Evolutionary conservation across 805 yeast species (phyloP).

Genomic region (Ascoidea rubescens): DNA sequence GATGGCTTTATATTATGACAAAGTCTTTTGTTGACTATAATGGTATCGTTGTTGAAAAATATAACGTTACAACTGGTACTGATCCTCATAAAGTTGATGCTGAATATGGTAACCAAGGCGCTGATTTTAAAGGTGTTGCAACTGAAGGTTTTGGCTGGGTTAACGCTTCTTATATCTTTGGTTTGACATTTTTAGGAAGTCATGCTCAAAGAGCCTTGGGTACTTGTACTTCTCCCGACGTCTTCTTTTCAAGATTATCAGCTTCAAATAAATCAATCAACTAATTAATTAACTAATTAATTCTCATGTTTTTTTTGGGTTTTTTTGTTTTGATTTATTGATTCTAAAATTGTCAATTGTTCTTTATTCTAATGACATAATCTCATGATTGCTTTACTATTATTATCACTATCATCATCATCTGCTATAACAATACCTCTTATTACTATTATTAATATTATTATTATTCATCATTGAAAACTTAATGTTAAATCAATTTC

Average conservation of each 20-base stretch:
- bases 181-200: slow-evolving; percentile 48
- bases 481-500: too few species aligned
- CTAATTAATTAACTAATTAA: too few species aligned
- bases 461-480: too few species aligned
- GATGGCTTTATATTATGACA: slow-evolving; percentile 88
- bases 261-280: background rate
- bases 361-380: too few species aligned
- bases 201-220: slow-evolving; percentile 71
- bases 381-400: too few species aligned
- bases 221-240: slow-evolving; percentile 58
- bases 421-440: too few species aligned
- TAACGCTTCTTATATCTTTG: slow-evolving; percentile 70
- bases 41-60: slow-evolving; percentile 92
- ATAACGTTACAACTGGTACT: slow-evolving; percentile 70
- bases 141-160: slow-evolving; percentile 99
- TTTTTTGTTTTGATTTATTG: too few species aligned
- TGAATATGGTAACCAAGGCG: slow-evolving; percentile 90
- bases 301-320: too few species aligned
- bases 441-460: too few species aligned
- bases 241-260: slow-evolving; percentile 26
- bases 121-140: slow-evolving; percentile 84
- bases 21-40: slow-evolving; percentile 83
- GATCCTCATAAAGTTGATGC: slow-evolving; percentile 86
- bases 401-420: too few species aligned
- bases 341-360: too few species aligned